Evolutionary conservation across 208 protist genomes (phyloP).

Genomic region (Acanthamoeba sp.): DNA sequence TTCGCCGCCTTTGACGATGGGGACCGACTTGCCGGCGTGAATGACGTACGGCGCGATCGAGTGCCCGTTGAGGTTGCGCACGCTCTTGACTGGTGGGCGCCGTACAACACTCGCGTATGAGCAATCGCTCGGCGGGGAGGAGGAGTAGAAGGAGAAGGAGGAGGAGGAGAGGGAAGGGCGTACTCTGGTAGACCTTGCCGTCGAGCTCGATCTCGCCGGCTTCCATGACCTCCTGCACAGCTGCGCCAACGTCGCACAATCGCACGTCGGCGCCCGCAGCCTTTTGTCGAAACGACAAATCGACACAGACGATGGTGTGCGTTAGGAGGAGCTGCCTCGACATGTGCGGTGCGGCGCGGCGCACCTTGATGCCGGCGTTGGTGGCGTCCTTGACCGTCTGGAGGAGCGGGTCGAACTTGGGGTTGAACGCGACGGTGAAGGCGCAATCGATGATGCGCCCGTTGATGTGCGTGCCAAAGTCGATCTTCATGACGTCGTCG

Average conservation of each 20-base stretch:
- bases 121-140: neutral
- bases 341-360: no score
- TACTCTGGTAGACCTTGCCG: conserved; percentile 91
- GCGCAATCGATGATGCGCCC: conserved; percentile 98
- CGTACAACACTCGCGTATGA: neutral
- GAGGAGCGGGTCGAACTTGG: conserved; percentile 96
- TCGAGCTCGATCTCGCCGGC: conserved; percentile 97
- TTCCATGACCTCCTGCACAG: conserved; percentile 99
- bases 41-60: conserved; percentile 98
- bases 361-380: conserved; percentile 96
- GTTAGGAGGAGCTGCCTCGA: no score
- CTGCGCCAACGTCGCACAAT: conserved; percentile 96
- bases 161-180: conserved; percentile 18
- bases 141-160: neutral
- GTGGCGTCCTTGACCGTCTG: conserved; percentile 98
- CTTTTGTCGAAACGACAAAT: conserved; percentile 14
- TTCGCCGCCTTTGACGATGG: conserved; percentile 97
- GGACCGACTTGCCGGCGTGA: conserved; percentile 99
- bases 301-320: no score
- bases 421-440: conserved; percentile 98
- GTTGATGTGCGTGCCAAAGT: conserved; percentile 99
- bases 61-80: conserved; percentile 99
- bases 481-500: conserved; percentile 98
- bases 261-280: conserved; percentile 97
- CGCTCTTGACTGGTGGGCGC: conserved; percentile 93